Conservation (phyloP, 1,284 basidiomycete species). For the Pseudozyma flocculosa region DNA sequence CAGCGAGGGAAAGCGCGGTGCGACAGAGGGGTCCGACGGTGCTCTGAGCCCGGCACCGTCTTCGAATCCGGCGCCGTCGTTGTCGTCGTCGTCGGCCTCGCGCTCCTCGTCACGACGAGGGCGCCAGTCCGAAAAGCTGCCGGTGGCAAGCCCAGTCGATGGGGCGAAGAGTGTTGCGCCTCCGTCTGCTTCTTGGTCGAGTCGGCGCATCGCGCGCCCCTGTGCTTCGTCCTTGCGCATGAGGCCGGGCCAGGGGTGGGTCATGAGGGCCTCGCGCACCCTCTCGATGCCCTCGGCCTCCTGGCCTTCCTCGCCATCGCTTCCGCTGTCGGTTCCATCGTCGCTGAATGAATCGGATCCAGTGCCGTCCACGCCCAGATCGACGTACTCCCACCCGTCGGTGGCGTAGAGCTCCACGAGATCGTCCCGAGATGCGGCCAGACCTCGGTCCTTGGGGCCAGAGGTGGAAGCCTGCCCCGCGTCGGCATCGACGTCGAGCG, state of each 20-base stretch:
- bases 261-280: conserved; percentile 43
- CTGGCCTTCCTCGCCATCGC: conserved; percentile 9
- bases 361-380: conserved; percentile 10
- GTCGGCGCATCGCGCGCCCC: no score
- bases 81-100: no score
- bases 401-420: conserved; percentile 40
- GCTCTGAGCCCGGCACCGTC: no score
- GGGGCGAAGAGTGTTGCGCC: no score
- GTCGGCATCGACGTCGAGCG: conserved; percentile 9
- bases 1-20: not conserved
- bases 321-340: conserved; percentile 9
- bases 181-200: no score
- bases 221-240: conserved; percentile 28
- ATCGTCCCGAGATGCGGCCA: no score
- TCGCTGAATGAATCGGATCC: no score
- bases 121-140: no score
- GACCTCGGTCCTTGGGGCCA: conserved; percentile 5
- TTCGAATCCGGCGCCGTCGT: no score
- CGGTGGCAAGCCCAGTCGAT: no score
- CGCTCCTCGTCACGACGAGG: no score
- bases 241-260: conserved; percentile 44
- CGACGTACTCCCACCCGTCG: conserved; percentile 47
- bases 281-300: conserved; percentile 39
- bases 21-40: not conserved
- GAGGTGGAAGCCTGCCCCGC: not conserved